Evolutionary conservation across 192 early-diverging fungal genomes (phyloP), one percentile per base, ranked within the genome.

Genomic region (Kappamyces sp.): DNA sequence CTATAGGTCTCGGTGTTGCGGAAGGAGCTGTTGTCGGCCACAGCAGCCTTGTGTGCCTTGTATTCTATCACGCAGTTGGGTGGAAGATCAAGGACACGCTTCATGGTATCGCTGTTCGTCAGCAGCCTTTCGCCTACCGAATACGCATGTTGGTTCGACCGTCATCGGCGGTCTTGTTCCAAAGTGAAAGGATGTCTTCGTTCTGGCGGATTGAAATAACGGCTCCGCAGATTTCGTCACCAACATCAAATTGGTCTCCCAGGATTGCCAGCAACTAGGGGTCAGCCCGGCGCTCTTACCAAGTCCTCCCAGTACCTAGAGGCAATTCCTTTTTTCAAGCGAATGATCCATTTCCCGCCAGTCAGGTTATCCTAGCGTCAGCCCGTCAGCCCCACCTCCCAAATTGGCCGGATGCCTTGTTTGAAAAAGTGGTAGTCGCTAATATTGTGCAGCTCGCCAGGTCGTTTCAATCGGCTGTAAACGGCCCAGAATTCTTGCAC

Each of bases 401-500:
- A 97, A n/a, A 94, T 87, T 43, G 94, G 94, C 43, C 90, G 71
- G 47, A 94, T 81, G 31, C 90, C 91, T 40, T 86, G 76, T 68
- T 93, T 93, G 76, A 97, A 97, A 63, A 97, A 68, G 65, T 93
- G 91, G 69, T 91, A 89, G 67, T 97, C 94, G 59, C 84, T 86
- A 63, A 94, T 88, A 48, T 84, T 85, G 5, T 84, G 86, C 55
- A 97, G 77, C 41, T 90, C 86, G 64, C 87, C 74, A 32, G 94
- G 90, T 53, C 91, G 86, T 64, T 74, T 83, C 50, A 97, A 66
- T 54, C 89, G 84, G 52, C 76, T 86, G 76, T 79, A 80, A 58
- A 75, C 87, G 79, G 87, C 83, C 94, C 94, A 98, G 70, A 96
- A 98, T 52, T 98, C 90, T 73, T 97, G 91, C 10, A 95, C 88